These are phyloP conservation scores for Xylariaceae sp. DNA, from an alignment of 2,329 filamentous ascomycete species.

Conservation along the genomic window DNA sequence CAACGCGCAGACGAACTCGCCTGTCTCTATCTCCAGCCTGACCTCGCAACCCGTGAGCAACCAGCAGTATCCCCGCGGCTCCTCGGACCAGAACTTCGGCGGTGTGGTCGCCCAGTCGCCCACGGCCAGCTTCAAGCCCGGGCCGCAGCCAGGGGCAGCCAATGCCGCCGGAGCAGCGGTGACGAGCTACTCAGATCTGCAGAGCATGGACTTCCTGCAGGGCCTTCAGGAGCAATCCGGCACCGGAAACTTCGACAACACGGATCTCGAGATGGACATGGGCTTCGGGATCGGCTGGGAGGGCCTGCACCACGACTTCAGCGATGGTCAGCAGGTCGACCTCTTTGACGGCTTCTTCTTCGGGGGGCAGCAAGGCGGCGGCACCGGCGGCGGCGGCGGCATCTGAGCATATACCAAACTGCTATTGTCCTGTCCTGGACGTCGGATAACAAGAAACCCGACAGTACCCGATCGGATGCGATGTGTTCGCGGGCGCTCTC, in stretches of 20 bases:
- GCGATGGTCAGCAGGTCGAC: slow-evolving; percentile 53
- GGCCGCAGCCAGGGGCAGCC: too few species aligned
- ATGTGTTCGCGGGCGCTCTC: too few species aligned
- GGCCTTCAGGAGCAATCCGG: slow-evolving; percentile 29
- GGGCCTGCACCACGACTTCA: slow-evolving; percentile 54
- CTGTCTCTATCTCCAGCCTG: slow-evolving; percentile 25
- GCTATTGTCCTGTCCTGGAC: too few species aligned
- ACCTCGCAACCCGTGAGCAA: slow-evolving; percentile 26
- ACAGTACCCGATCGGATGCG: too few species aligned
- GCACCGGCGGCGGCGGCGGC: too few species aligned
- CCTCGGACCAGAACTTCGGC: slow-evolving; percentile 16
- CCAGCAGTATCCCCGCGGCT: slow-evolving; percentile 12
- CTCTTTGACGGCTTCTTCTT: slow-evolving; percentile 70
- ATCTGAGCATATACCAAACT: too few species aligned
- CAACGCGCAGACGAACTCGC: slow-evolving; percentile 26
- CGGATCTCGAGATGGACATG: slow-evolving; percentile 51
- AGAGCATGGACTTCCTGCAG: slow-evolving; percentile 48
- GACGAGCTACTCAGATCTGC: slow-evolving; percentile 38
- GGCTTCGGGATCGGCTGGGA: slow-evolving; percentile 62
- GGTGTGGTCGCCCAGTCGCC: slow-evolving; percentile 19
- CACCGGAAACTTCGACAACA: slow-evolving; percentile 19
- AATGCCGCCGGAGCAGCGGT: too few species aligned
- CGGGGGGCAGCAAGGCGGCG: slow-evolving; percentile 41
- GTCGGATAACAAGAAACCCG: too few species aligned
- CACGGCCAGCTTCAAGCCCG: slow-evolving; percentile 23